Evolutionary conservation across 306 rosid genomes (phyloP).

Genomic region (Oemleria cerasiformis): DNA sequence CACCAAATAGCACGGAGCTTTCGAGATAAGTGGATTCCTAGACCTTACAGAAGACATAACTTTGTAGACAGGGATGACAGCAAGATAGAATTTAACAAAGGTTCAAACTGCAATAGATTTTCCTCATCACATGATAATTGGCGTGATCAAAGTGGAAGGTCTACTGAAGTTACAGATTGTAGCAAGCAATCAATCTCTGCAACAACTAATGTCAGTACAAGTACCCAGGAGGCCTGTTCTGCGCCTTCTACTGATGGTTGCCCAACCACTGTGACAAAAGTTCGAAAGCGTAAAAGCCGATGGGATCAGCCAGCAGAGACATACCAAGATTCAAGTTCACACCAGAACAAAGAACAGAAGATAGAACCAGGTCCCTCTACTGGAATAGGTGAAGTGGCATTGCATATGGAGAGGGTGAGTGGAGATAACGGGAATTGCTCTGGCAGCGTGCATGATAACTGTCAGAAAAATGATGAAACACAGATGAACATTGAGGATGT

Average conservation of each 20-base stretch:
- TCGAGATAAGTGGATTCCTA: slow-evolving; percentile 90
- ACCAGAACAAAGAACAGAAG: slow-evolving; percentile 43
- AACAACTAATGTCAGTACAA: slow-evolving; percentile 39
- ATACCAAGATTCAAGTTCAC: slow-evolving; percentile 29
- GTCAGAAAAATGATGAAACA: slow-evolving; percentile 39
- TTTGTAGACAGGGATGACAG: slow-evolving; percentile 63
- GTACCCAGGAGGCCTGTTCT: slow-evolving; percentile 50
- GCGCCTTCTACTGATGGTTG: slow-evolving; percentile 34
- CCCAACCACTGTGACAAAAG: slow-evolving; percentile 38
- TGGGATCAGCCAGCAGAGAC: slow-evolving; percentile 95
- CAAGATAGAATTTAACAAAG: slow-evolving; percentile 57
- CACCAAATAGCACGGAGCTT: slow-evolving; percentile 97
- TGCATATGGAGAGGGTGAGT: slow-evolving; percentile 13
- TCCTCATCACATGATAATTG: slow-evolving; percentile 41
- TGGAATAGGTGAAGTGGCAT: slow-evolving; percentile 13
- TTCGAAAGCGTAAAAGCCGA: slow-evolving; percentile 91
- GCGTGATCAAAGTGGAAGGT: slow-evolving; percentile 63
- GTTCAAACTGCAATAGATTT: slow-evolving; percentile 51
- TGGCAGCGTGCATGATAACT: slow-evolving; percentile 15
- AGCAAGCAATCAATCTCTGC: slow-evolving; percentile 41
- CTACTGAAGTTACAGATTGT: slow-evolving; percentile 57
- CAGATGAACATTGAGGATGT: slow-evolving; percentile 56
- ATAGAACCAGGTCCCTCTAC: slow-evolving; percentile 27
- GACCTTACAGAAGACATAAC: slow-evolving; percentile 48
- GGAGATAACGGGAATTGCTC: slow-evolving; percentile 15